These are phyloP conservation scores for Orbilia brochopaga DNA, from an alignment of 2,329 filamentous ascomycete species.

Conservation along the genomic window DNA sequence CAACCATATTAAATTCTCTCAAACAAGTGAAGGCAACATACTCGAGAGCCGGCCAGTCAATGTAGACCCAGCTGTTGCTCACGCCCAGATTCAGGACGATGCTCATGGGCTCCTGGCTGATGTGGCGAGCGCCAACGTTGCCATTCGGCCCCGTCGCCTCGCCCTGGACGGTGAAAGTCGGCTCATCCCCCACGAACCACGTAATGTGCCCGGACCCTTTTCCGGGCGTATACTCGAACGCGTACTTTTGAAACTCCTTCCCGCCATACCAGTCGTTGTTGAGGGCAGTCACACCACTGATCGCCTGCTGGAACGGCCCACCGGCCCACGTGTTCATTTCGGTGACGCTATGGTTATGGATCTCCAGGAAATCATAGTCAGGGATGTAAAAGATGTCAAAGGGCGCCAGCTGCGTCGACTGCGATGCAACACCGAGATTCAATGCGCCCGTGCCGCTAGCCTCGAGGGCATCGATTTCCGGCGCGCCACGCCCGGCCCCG, in stretches of 20 bases:
- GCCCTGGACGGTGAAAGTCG: slow-evolving; percentile 68
- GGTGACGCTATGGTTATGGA: slow-evolving; percentile 68
- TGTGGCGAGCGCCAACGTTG: slow-evolving; percentile 70
- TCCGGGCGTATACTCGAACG: slow-evolving; percentile 70
- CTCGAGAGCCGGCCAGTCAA: slow-evolving; percentile 58
- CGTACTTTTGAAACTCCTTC: slow-evolving; percentile 67
- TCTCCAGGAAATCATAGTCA: slow-evolving; percentile 66
- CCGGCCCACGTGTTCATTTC: slow-evolving; percentile 68
- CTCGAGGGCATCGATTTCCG: slow-evolving; percentile 75
- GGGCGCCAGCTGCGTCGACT: slow-evolving; percentile 62
- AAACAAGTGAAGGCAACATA: slow-evolving; percentile 6
- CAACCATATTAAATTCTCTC: neutral
- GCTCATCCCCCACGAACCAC: slow-evolving; percentile 72
- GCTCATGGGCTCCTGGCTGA: slow-evolving; percentile 72
- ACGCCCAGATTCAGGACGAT: slow-evolving; percentile 74
- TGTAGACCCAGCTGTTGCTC: slow-evolving; percentile 63
- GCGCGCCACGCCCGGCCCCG: slow-evolving; percentile 70
- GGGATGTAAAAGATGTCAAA: slow-evolving; percentile 62
- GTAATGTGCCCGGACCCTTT: slow-evolving; percentile 65
- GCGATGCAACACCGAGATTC: slow-evolving; percentile 60
- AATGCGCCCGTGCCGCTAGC: slow-evolving; percentile 62
- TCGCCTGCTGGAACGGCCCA: slow-evolving; percentile 68
- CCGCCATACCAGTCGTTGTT: slow-evolving; percentile 73
- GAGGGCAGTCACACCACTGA: slow-evolving; percentile 67
- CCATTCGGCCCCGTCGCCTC: slow-evolving; percentile 70